A percentile compares a stretch with the other conserved stretches of the same genome.
phyloP scores from a whole-genome alignment of 108 stramenopile species.

The Cyclotella cryptica region DNA sequence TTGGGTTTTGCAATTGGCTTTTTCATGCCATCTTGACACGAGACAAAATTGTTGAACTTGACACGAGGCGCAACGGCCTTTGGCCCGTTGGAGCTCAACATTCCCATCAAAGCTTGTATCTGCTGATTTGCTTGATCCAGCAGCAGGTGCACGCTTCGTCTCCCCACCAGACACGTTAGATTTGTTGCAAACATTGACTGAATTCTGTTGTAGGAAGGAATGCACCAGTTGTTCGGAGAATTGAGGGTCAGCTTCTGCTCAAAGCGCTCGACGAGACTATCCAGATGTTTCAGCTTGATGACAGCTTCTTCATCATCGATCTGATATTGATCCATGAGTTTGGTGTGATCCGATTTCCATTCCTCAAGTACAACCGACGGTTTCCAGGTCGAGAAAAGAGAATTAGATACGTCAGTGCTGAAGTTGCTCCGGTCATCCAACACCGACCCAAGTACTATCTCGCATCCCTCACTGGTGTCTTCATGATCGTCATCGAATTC shows the following conservation, averaged over 20 bases:
- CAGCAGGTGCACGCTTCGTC: not conserved
- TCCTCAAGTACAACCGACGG: not conserved
- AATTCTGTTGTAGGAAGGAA: constrained; percentile 33
- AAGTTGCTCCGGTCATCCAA: not conserved
- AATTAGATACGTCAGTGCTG: not conserved
- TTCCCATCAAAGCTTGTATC: constrained; percentile 34
- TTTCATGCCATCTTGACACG: not conserved
- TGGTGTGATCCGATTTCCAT: not conserved
- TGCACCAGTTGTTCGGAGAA: constrained; percentile 4
- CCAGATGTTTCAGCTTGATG: not conserved
- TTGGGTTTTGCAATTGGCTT: not conserved
- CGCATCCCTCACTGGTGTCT: not conserved
- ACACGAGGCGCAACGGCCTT: not conserved
- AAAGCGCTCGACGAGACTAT: constrained; percentile 11
- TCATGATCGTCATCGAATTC: constrained; percentile 8
- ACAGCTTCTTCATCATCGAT: not conserved
- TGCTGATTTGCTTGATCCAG: constrained; percentile 16
- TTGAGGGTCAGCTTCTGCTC: constrained; percentile 5
- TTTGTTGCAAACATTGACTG: not conserved
- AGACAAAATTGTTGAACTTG: not conserved
- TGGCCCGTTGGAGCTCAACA: not conserved
- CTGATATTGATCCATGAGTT: not conserved
- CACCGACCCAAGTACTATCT: not conserved
- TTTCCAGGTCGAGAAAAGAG: not conserved
- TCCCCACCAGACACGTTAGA: not conserved